A percentile compares a stretch with the other conserved stretches of the same genome.
phyloP scores from a whole-genome alignment of 106 monocot species.

The Platanthera guangdongensis region DNA sequence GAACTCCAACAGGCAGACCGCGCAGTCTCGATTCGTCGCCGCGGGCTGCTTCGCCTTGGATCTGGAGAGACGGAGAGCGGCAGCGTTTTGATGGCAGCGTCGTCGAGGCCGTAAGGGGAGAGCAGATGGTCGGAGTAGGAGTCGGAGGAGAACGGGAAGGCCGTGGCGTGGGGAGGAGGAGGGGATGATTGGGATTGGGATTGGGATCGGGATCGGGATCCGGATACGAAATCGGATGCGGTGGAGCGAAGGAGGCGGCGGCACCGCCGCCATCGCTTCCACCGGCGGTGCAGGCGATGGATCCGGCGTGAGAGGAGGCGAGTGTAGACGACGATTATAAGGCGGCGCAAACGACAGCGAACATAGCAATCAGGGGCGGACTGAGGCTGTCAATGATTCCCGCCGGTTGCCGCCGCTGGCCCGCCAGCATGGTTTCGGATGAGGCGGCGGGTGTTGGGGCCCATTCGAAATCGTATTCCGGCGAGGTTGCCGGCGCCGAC shows the following conservation, averaged over 20 bases:
- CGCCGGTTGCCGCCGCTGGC: background rate
- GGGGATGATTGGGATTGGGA: background rate
- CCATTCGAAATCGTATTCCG: slow-evolving; percentile 21
- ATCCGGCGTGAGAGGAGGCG: slow-evolving; percentile 43
- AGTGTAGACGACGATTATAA: slow-evolving; percentile 64
- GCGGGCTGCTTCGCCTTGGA: slow-evolving; percentile 27
- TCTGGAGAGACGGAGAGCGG: slow-evolving; percentile 46
- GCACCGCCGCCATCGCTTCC: slow-evolving; percentile 20
- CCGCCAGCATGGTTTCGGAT: background rate
- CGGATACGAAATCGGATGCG: slow-evolving; percentile 7
- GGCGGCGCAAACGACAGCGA: slow-evolving; percentile 71
- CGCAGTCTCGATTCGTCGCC: slow-evolving; percentile 55
- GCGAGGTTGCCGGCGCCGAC: slow-evolving; percentile 27
- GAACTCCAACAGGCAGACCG: slow-evolving; percentile 89
- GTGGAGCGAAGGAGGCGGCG: slow-evolving; percentile 23
- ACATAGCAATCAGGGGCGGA: slow-evolving; percentile 80
- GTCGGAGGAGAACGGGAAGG: slow-evolving; percentile 10
- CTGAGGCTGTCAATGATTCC: slow-evolving; percentile 23
- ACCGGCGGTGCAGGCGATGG: slow-evolving; percentile 20
- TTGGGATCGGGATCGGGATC: background rate
- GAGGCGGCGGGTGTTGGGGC: slow-evolving; percentile 7
- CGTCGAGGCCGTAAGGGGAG: slow-evolving; percentile 79
- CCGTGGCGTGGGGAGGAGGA: slow-evolving; percentile 9
- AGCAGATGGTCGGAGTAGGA: slow-evolving; percentile 31
- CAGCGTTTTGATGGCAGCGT: slow-evolving; percentile 58